These are phyloP conservation scores for Arthrinium phaeospermum DNA, from an alignment of 2,329 filamentous ascomycete genomes.

Conservation along the genomic window DNA sequence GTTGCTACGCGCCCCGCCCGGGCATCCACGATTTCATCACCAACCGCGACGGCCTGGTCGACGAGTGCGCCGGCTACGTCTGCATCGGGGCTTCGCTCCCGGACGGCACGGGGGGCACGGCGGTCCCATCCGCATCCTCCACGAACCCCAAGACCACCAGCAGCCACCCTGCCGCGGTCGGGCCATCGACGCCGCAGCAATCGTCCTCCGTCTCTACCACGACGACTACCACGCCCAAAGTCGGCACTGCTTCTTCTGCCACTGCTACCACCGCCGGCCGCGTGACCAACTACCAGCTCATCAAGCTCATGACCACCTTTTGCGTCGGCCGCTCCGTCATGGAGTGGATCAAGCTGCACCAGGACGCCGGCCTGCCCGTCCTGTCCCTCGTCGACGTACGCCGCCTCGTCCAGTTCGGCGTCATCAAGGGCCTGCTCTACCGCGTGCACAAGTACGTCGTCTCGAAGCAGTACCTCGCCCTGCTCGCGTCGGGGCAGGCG, in stretches of 20 bases:
- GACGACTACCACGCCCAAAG: conserved; percentile 5
- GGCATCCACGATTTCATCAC: conserved; percentile 80
- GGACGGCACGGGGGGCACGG: background rate
- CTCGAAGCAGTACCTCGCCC: conserved; percentile 65
- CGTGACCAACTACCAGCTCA: conserved; percentile 68
- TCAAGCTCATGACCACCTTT: conserved; percentile 86
- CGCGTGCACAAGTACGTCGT: conserved; percentile 91
- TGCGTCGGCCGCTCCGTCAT: conserved; percentile 82
- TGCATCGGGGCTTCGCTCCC: conserved; percentile 49
- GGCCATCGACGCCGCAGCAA: background rate
- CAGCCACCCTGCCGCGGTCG: background rate
- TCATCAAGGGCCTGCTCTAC: conserved; percentile 94
- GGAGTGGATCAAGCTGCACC: conserved; percentile 83
- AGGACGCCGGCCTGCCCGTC: conserved; percentile 66
- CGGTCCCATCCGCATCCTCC: background rate
- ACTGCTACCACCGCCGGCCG: conserved; percentile 28
- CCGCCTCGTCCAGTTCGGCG: conserved; percentile 90
- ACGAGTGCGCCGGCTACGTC: conserved; percentile 88
- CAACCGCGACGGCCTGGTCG: conserved; percentile 75
- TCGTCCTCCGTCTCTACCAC: background rate
- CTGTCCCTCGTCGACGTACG: conserved; percentile 84
- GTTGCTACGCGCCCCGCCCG: conserved; percentile 83
- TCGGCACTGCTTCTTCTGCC: background rate
- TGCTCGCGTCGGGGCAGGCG: conserved; percentile 60
- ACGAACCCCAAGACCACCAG: background rate